These are phyloP conservation scores for Thielaviopsis musarum DNA, from an alignment of 2,329 filamentous ascomycete species.

Conservation along the genomic window DNA sequence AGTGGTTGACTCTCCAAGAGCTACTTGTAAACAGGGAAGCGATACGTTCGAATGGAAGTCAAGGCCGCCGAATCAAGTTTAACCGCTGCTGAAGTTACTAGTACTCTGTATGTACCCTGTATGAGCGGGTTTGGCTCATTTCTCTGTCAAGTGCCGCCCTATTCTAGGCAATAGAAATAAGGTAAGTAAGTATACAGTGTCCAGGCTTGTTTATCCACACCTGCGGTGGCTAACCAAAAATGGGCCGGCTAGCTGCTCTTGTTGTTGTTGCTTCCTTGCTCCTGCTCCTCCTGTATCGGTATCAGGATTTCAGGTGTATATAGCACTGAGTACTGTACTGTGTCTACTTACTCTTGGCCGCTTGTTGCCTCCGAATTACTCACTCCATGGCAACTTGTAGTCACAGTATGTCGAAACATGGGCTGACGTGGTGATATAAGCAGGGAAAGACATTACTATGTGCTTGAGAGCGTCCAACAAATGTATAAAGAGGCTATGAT, in stretches of 20 bases:
- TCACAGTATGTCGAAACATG: not conserved
- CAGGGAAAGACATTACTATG: not conserved
- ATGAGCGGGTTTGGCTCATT: not conserved
- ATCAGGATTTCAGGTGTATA: too few species aligned
- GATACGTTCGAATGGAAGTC: not conserved
- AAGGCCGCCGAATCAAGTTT: not conserved
- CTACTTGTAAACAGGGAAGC: too few species aligned
- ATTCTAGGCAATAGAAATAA: not conserved
- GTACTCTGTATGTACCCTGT: too few species aligned
- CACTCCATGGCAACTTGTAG: too few species aligned
- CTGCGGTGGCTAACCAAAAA: not conserved
- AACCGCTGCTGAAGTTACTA: not conserved
- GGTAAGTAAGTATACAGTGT: not conserved
- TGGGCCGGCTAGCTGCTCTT: not conserved
- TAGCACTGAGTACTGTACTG: too few species aligned
- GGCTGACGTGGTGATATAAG: not conserved
- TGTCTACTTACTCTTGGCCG: not conserved
- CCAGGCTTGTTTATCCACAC: not conserved
- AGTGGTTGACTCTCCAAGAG: not conserved
- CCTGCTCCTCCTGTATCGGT: too few species aligned
- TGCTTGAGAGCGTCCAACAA: not conserved
- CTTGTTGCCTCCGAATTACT: not conserved
- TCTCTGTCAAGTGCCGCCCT: not conserved
- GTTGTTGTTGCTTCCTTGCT: not conserved
- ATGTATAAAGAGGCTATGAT: slow-evolving; percentile 2